Evolutionary conservation across 225 moss, liverwort and hornwort species (phyloP), one percentile per base, ranked within the genome.

Genomic region (Pleurozium schreberi): DNA sequence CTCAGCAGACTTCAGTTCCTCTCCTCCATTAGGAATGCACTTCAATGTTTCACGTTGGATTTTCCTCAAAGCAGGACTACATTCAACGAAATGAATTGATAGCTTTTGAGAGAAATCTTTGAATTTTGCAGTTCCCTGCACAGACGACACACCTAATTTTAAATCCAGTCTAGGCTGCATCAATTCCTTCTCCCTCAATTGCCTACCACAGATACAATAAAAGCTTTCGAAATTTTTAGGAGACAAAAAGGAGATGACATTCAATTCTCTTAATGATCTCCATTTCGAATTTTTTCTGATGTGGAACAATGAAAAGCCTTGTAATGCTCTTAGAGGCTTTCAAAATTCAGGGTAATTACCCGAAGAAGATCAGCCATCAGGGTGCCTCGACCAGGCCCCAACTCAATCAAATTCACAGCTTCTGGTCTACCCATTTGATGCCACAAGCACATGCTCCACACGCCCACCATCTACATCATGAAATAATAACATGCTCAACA

Each of bases 361-460:
- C 98, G 94, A 80, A 99, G 94, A 62, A 99, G 92, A 89, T 99
- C 98, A 67, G 96, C 96, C 98, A 97, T 95, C 43, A 99, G 82
- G 52, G 98, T 97, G 61, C 98, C 97, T 86, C 98, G 95, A 78
- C 98, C 98, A 63, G 98, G 98, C 63, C 97, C 96, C 69, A 99
- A 90, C 90, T 99, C 98, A 59, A 97, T 90, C 60, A 99, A 84
- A 58, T 93, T 91, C 65, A 99, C 91, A 76, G 92, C 84, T 83
- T 93, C 91, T 17, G 96, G 98, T 84, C 92, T 90, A 83, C 97
- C 97, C 92, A 99, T 95, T 87, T 99, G 98, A 85, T 97, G 94
- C 97, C 98, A 99, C 84, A 99, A 91, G 87, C 97, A 96, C 92
- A 96, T 96, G 88, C 92, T 95, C 98, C 98, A 99, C 45, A 99